Evolutionary conservation across 805 yeast genomes (phyloP), one percentile per base, ranked within the genome.

Genomic region (Ogataea parapolymorpha): DNA sequence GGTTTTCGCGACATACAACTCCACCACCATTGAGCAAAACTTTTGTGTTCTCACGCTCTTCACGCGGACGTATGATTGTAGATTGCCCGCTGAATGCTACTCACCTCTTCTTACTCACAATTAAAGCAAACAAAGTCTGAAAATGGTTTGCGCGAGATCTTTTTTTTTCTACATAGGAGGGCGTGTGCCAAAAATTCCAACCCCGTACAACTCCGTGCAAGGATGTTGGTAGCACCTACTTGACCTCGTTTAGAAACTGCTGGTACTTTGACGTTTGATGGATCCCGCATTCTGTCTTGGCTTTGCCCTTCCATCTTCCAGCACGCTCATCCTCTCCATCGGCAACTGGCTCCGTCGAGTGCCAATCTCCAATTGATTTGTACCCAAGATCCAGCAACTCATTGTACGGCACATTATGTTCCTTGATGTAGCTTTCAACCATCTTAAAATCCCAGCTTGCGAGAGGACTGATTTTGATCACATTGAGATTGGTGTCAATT

Each of bases 301-400:
- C 74, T 59, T 83, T 76, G 2, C 96, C 97, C 69, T 85, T 83
- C 98, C 98, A 91, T 56, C 98, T 77, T 1, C 98, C 98, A n/a
- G 93, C 79, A 50, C 98, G 76, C 62, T 91, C 98, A 58, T 91
- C 97, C 59, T 88, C 97, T 8, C 95, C 96, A 32, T 85, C 96
- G 6, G 68, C 74, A 9, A 87, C 95, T 2, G 98, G 97, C 23
- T 66, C 79, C 0, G 98, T 91, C 1, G 95, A 86, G 62, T 91
- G 98, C 77, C 90, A 91, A 62, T 91, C 98, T 1, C 98, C 98
- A 12, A 91, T 77, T 0, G 96, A 86, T 56, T 88, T 82, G 64
- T 90, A 91, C 0, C 97, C 97, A 41, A 80, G 67, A 62, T 89
- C 91, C 26, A 91, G 67, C 25, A 91, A 70, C 46, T 77, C 88